phyloP scores from a whole-genome alignment of 176 grass and related monocot species.

The Alopecurus myosuroides region DNA sequence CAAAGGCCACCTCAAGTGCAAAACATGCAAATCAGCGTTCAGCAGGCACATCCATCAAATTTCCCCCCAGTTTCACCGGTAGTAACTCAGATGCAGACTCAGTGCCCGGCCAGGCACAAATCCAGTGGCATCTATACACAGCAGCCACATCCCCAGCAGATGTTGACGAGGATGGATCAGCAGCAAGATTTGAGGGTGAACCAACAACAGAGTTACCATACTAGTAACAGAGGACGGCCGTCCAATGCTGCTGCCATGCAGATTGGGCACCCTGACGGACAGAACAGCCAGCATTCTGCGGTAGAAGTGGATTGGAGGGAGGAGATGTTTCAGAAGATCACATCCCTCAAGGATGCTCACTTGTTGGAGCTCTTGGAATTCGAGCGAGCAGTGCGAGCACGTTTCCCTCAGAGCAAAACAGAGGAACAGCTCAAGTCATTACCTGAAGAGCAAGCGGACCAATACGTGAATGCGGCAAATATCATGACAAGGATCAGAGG shows the following conservation, averaged over 20 bases:
- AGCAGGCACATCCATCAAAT: not conserved
- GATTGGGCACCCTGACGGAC: not conserved
- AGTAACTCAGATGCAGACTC: not conserved
- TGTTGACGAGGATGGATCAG: not conserved
- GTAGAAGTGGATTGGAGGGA: conserved; percentile 14
- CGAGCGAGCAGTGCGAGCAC: not conserved
- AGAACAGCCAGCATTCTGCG: not conserved
- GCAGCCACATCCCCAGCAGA: not conserved
- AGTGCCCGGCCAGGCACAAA: not conserved
- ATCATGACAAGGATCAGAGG: not conserved
- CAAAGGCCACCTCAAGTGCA: not conserved
- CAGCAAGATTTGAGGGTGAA: not conserved
- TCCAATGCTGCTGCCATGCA: not conserved
- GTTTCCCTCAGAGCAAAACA: not conserved
- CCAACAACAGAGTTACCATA: not conserved
- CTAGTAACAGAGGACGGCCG: not conserved
- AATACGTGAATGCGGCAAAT: not conserved
- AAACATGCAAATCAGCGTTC: not conserved
- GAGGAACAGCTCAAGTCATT: not conserved
- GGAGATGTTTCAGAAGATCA: conserved; percentile 5
- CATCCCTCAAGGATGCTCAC: not conserved
- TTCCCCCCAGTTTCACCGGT: not conserved
- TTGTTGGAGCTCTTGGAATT: not conserved
- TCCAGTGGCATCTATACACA: not conserved
- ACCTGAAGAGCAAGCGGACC: not conserved